Base-by-base conservation (phyloP, 78 protist genomes). In the Dictyostelium capitatum region DNA sequence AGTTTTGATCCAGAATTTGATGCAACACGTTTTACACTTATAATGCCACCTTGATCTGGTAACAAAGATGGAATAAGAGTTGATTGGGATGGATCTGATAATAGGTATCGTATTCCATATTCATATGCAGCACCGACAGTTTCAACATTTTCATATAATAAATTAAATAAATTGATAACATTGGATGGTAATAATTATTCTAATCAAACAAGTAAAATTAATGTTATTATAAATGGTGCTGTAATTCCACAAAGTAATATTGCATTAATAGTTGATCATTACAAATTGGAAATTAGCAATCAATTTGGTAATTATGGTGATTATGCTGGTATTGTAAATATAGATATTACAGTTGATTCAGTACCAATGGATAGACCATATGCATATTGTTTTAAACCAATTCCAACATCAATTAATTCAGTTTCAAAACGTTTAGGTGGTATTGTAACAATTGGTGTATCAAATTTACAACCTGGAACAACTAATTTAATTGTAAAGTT, bases 391-490 rank as follows among this genome's bases (percentile, higher is more conserved):
- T 25, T 23, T 14, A 14, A 30, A 62, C 70, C 70, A 8, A 25
- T 62, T 62, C 32, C 37, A 62, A 6, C 17, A 62, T 62, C 70
- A 62, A 62, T 62, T 11, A 62, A 62, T 62, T 62, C 70, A 62
- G 12, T 62, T 11, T 62, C 70, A 23, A 62, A 62, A 12, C 70
- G 23, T 62, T 3, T 62, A 3, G 41, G 41, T 23, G 70, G 70
- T 25, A 62, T 25, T 7, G 12, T 62, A 11, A 62, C 70, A 10
- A 62, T 62, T 11, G 23, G 12, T 25, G 70, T 32, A 4, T 62
- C 70, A 0, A 10, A 11, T 11, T 3, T 37, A 2, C 43, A 1
- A 37, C 43, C 43, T 37, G 43, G 43, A 37, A 3, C 43, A 37
- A 37, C 1, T 37, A 37, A 37, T 37, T 37, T 37, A 37, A 37